A percentile compares a stretch with the other conserved stretches of the same genome.
These are phyloP conservation scores for Tilletia caries DNA, from an alignment of 1,284 basidiomycete genomes.

Conservation along the genomic window DNA sequence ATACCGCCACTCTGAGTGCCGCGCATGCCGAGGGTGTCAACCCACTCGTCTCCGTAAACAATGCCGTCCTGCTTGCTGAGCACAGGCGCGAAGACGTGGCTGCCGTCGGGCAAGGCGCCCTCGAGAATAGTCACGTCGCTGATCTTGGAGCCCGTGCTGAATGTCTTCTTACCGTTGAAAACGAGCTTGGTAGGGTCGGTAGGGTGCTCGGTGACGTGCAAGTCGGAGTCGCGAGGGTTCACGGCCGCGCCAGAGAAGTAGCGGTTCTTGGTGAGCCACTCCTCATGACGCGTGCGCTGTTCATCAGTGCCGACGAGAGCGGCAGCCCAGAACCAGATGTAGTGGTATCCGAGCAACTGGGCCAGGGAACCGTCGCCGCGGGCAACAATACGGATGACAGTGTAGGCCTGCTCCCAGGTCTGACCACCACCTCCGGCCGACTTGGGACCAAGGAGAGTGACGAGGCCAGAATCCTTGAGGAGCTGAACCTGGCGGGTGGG, in stretches of 20 bases:
- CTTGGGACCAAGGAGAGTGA: constrained; percentile 45
- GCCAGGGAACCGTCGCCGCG: constrained; percentile 47
- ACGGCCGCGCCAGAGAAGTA: constrained; percentile 52
- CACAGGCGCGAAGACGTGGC: constrained; percentile 49
- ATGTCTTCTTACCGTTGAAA: constrained; percentile 52
- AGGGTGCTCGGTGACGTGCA: constrained; percentile 39
- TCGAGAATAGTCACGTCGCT: constrained; percentile 53
- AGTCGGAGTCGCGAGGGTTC: constrained; percentile 52
- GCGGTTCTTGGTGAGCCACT: constrained; percentile 38
- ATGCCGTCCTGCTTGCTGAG: constrained; percentile 46
- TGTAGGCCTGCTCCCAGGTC: constrained; percentile 43
- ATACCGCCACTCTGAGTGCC: constrained; percentile 49
- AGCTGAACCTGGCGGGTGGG: constrained; percentile 51
- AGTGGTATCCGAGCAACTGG: constrained; percentile 39
- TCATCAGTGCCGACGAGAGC: constrained; percentile 46
- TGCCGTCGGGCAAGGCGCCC: constrained; percentile 30
- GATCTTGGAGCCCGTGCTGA: constrained; percentile 52
- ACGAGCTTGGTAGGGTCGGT: constrained; percentile 36
- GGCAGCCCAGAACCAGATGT: constrained; percentile 47
- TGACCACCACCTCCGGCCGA: constrained; percentile 44
- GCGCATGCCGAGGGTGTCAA: constrained; percentile 53
- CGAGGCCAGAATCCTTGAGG: constrained; percentile 49
- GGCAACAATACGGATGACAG: constrained; percentile 44
- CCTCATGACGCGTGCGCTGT: constrained; percentile 31
- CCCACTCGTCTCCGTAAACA: constrained; percentile 53